Evolutionary conservation across 768 basidiomycete species (phyloP).

Genomic region (Clavaria fumosa): DNA sequence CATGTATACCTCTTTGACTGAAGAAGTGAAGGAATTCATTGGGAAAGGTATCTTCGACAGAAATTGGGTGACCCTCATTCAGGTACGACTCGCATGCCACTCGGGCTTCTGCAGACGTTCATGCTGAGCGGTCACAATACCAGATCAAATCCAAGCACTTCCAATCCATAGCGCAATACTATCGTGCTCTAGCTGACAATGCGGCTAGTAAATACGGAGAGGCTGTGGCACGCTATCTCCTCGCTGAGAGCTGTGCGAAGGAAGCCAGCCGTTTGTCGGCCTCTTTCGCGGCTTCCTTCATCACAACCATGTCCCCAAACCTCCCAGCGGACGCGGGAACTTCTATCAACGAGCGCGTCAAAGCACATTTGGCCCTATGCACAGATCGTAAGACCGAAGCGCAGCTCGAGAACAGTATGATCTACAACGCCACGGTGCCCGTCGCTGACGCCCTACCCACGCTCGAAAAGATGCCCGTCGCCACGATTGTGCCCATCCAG

Average conservation of each 20-base stretch:
- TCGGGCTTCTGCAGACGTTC: too few species aligned
- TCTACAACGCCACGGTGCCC: slow-evolving; percentile 86
- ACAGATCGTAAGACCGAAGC: slow-evolving; percentile 63
- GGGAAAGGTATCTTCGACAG: slow-evolving; percentile 92
- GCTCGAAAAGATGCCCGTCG: slow-evolving; percentile 74
- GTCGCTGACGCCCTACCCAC: slow-evolving; percentile 59
- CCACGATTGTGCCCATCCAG: slow-evolving; percentile 80
- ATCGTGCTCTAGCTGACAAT: slow-evolving; percentile 67
- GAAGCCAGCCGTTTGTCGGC: slow-evolving; percentile 61
- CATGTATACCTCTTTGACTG: slow-evolving; percentile 69
- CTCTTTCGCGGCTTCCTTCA: slow-evolving; percentile 56
- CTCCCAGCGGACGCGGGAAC: slow-evolving; percentile 77
- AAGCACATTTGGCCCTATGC: slow-evolving; percentile 65
- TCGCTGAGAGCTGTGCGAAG: slow-evolving; percentile 69
- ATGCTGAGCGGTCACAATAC: too few species aligned
- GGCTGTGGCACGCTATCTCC: slow-evolving; percentile 59
- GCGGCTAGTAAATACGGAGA: slow-evolving; percentile 74
- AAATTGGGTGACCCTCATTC: slow-evolving; percentile 81
- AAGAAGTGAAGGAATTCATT: slow-evolving; percentile 94
- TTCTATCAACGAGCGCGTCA: slow-evolving; percentile 69
- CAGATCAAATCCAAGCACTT: slow-evolving; percentile 91
- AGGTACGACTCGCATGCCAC: slow-evolving; percentile 35
- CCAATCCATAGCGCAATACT: slow-evolving; percentile 71
- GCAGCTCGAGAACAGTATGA: slow-evolving; percentile 85
- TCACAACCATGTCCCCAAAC: slow-evolving; percentile 58